Evolutionary conservation across 2,329 filamentous ascomycete species (phyloP).

Genomic region (Apiospora saccharicola): DNA sequence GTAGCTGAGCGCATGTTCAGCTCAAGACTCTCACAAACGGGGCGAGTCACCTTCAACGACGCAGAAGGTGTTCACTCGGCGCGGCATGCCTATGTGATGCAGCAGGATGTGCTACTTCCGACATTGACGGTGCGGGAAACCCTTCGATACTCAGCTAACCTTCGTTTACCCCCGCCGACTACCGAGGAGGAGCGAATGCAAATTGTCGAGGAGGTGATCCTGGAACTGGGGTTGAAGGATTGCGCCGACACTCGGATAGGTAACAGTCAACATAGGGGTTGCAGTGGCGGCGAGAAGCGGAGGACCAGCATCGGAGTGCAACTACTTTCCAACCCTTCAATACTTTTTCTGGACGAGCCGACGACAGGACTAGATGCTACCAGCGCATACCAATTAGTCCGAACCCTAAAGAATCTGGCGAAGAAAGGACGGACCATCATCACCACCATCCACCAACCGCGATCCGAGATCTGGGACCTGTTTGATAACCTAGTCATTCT

Average conservation of each 20-base stretch:
- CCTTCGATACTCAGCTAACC: constrained; percentile 73
- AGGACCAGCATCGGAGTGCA: constrained; percentile 81
- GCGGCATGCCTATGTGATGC: constrained; percentile 75
- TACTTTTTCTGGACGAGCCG: constrained; percentile 81
- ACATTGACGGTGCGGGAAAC: constrained; percentile 81
- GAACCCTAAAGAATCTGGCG: constrained; percentile 73
- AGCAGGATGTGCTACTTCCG: constrained; percentile 77
- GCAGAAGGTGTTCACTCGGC: constrained; percentile 59
- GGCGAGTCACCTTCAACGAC: constrained; percentile 69
- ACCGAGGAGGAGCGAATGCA: constrained; percentile 63
- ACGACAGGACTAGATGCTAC: constrained; percentile 81
- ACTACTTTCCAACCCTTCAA: constrained; percentile 78
- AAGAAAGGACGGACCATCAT: constrained; percentile 74
- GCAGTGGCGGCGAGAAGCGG: constrained; percentile 81
- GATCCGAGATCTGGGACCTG: constrained; percentile 80
- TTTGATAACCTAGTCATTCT: constrained; percentile 77
- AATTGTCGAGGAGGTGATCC: constrained; percentile 79
- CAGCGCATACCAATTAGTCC: constrained; percentile 76
- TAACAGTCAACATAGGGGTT: constrained; percentile 74
- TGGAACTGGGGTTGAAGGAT: constrained; percentile 78
- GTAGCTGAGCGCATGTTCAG: constrained; percentile 74
- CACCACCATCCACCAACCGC: constrained; percentile 78
- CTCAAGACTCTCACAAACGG: constrained; percentile 57
- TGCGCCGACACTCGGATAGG: constrained; percentile 79
- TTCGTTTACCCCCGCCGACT: constrained; percentile 71